Conservation (phyloP, 176 grass and related monocot species). For the Olyra latifolia region DNA sequence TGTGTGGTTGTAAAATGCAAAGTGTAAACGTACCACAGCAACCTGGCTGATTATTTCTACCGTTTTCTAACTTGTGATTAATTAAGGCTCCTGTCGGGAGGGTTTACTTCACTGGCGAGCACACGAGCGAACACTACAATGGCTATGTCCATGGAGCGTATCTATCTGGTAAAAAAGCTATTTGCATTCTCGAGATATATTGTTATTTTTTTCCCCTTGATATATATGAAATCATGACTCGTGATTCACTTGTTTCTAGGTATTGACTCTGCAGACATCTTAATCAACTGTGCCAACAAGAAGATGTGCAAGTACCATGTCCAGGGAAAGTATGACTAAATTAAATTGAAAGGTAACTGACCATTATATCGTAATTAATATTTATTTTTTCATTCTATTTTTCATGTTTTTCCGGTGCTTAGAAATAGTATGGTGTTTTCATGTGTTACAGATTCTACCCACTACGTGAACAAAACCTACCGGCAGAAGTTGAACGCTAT, state of each 20-base stretch:
- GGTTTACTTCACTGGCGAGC: conserved; percentile 68
- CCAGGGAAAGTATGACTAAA: conserved; percentile 28
- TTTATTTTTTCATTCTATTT: background rate
- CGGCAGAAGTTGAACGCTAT: background rate
- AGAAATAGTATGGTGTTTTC: background rate
- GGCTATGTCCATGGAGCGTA: conserved; percentile 65
- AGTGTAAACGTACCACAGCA: no score
- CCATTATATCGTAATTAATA: background rate
- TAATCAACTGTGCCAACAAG: conserved; percentile 39
- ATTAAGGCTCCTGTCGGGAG: conserved; percentile 52
- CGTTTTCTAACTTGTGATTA: background rate
- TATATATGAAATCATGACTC: background rate
- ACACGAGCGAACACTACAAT: conserved; percentile 60
- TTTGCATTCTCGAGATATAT: background rate
- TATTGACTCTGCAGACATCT: conserved; percentile 45
- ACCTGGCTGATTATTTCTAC: background rate
- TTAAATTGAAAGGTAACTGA: background rate
- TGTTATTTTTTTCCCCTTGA: background rate
- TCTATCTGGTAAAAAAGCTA: conserved; percentile 39
- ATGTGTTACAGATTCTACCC: background rate
- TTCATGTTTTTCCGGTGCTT: background rate
- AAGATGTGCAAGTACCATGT: conserved; percentile 37
- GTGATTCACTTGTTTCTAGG: conserved; percentile 13
- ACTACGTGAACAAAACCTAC: background rate
- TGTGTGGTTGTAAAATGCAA: background rate